Evolutionary conservation across 208 protist species (phyloP).

Genomic region (Trypanosoma lewisi): DNA sequence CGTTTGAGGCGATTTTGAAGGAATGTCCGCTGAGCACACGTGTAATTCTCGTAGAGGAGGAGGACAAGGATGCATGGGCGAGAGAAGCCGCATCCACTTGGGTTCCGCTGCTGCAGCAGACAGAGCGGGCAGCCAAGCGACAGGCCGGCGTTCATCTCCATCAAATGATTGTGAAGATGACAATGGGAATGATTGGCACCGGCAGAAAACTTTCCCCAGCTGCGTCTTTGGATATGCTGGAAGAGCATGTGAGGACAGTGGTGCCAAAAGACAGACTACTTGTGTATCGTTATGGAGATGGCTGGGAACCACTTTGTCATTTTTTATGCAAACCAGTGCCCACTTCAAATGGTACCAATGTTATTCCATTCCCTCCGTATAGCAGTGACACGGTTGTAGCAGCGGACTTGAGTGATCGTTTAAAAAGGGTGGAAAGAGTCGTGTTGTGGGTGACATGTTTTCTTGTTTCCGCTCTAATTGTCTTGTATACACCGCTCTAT

Average conservation of each 20-base stretch:
- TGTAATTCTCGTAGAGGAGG: constrained; percentile 81
- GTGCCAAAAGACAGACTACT: constrained; percentile 77
- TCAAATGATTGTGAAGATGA: constrained; percentile 58
- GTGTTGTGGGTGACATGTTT: constrained; percentile 29
- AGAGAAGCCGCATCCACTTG: constrained; percentile 54
- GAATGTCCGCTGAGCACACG: constrained; percentile 71
- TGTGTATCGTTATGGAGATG: constrained; percentile 65
- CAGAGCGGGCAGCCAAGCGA: constrained; percentile 26
- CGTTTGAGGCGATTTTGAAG: constrained; percentile 74
- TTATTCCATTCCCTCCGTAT: constrained; percentile 54
- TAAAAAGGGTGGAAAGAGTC: constrained; percentile 33
- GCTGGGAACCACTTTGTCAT: constrained; percentile 75
- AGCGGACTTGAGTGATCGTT: constrained; percentile 33
- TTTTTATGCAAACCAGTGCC: constrained; percentile 62
- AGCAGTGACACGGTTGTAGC: constrained; percentile 42
- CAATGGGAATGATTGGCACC: constrained; percentile 30
- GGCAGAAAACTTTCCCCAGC: constrained; percentile 29
- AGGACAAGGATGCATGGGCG: constrained; percentile 72
- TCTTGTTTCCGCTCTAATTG: constrained; percentile 31
- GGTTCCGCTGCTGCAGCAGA: constrained; percentile 40
- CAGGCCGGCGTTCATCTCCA: constrained; percentile 33
- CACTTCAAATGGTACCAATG: constrained; percentile 9
- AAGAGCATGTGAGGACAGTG: constrained; percentile 67
- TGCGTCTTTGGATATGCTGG: constrained; percentile 64
- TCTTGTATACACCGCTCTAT: constrained; percentile 46